Evolutionary conservation across 768 basidiomycete species (phyloP).

Genomic region (Termitomyces sp.): DNA sequence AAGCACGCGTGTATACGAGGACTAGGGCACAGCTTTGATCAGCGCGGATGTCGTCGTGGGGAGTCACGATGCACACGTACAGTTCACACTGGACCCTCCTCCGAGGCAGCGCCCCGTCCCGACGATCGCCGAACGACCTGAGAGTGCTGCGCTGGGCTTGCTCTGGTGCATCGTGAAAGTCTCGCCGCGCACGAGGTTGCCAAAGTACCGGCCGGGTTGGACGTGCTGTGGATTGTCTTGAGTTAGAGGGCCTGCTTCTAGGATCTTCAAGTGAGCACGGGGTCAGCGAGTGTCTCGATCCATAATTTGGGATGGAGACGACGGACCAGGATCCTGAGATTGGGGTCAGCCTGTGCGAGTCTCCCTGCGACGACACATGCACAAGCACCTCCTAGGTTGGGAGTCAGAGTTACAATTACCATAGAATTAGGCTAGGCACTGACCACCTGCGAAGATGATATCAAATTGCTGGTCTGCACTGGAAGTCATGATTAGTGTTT

Average conservation of each 20-base stretch:
- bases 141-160: conserved; percentile 33
- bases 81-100: conserved; percentile 59
- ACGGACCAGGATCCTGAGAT: conserved; percentile 47
- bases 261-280: conserved; percentile 22
- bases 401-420: background rate
- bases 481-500: too few species aligned
- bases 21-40: conserved; percentile 19
- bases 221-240: conserved; percentile 38
- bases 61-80: conserved; percentile 28
- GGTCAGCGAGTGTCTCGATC: background rate
- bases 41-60: background rate
- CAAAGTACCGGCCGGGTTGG: conserved; percentile 48
- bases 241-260: conserved; percentile 55
- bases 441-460: background rate
- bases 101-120: conserved; percentile 48
- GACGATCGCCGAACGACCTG: conserved; percentile 38
- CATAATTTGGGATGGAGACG: background rate
- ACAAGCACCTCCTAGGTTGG: conserved; percentile 38
- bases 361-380: conserved; percentile 54
- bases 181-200: conserved; percentile 30
- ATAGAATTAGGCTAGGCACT: background rate
- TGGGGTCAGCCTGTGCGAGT: conserved; percentile 45
- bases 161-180: conserved; percentile 42
- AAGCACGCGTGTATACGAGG: conserved; percentile 51
- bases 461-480: conserved; percentile 19